phyloP scores from a whole-genome alignment of 139 green algal genomes.

The Chlamydomonas applanata region DNA sequence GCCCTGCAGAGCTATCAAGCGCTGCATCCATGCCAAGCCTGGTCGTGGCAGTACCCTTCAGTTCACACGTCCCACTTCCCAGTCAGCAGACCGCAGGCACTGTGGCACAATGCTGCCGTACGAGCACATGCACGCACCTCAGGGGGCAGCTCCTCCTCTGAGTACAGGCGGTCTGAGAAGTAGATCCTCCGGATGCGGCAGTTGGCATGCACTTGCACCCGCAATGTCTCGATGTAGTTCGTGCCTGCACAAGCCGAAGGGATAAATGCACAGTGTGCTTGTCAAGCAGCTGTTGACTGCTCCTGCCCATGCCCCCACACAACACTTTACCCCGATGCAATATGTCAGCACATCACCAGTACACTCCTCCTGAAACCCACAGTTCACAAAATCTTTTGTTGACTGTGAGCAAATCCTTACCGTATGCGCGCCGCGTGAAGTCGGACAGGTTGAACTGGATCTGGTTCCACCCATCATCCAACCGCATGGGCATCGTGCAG shows the following conservation, averaged over 20 bases:
- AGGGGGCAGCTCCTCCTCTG: constrained; percentile 94
- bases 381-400: background rate
- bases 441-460: constrained; percentile 94
- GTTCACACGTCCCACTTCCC: too few relatives aligned
- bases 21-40: background rate
- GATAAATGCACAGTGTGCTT: background rate
- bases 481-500: constrained; percentile 93
- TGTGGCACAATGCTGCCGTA: too few relatives aligned
- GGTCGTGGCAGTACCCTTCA: too few relatives aligned
- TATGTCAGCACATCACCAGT: background rate
- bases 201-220: constrained; percentile 91
- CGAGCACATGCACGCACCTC: constrained; percentile 51
- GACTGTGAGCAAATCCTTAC: constrained; percentile 38
- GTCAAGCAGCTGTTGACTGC: background rate
- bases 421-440: constrained; percentile 88
- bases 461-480: constrained; percentile 95
- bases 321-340: background rate
- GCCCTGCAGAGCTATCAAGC: too few relatives aligned
- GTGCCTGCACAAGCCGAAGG: constrained; percentile 54
- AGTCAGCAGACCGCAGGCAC: too few relatives aligned
- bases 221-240: constrained; percentile 90
- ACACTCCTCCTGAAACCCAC: background rate
- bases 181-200: constrained; percentile 92
- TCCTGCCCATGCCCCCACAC: background rate
- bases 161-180: constrained; percentile 92